Base-by-base conservation (phyloP, 306 rosid species). In the Gastrolobium villosum region DNA sequence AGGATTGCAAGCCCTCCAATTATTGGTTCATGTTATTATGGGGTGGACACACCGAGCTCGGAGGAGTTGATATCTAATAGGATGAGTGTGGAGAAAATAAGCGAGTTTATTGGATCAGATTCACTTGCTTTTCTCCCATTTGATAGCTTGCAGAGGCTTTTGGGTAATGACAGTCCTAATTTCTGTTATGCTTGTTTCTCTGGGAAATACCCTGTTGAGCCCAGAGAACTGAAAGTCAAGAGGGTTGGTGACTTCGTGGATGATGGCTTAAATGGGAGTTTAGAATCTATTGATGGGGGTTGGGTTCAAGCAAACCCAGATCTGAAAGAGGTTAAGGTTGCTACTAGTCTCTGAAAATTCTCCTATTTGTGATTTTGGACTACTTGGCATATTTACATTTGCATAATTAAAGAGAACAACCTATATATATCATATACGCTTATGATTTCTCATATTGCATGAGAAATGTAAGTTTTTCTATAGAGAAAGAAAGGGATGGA, bases 1-100 rank as follows among this genome's bases (percentile, higher is more conserved):
- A 93, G 98, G 81, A 96, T 96, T 64, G 96, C 98, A 1, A 88
- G 98, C 61, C 99, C 99, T 2, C 98, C 99, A 0, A 96, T 96
- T 6, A 91, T 93, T 5, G 97, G 84, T 1, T 93, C 99, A 1
- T 96, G 99, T 65, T 96, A 96, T 57, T 96, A 96, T 44, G 99
- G 98, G 10, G 99, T 96, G 39, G 99, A 96, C 67, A 96, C 98
- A 35, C 99, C 99, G 5, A 96, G 97, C 43, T 77, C 99, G 0
- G 98, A 91, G 85, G 99, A 95, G 82, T 75, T 95, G 86, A 95
- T 95, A 4, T 96, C 99, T 3, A 96, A 96, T 50, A 87, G 97
- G 83, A 89, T 96, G 97, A 88, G 79, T 74, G 90, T 85, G 35
- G 99, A 96, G 78, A 87, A 96, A 64, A 91, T 96, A 65, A 90